A percentile compares a stretch with the other conserved stretches of the same genome.
These are phyloP conservation scores for Saturnispora kantuleensis DNA, from an alignment of 805 yeast genomes.

Conservation along the genomic window DNA sequence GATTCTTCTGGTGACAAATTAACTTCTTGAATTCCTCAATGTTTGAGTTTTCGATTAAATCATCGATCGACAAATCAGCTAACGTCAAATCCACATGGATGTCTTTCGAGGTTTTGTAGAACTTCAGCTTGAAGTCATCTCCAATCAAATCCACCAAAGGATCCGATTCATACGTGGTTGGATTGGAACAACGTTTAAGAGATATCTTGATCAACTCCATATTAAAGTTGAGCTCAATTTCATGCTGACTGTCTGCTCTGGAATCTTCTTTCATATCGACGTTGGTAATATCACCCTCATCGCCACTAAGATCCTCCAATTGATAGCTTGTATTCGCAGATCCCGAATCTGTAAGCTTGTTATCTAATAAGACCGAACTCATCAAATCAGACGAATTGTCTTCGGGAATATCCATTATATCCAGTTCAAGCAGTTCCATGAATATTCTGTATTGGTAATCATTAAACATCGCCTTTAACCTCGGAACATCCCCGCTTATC, in stretches of 20 bases:
- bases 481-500: constrained; percentile 70
- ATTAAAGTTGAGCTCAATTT: constrained; percentile 62
- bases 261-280: neutral
- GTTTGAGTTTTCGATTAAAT: constrained; percentile 56
- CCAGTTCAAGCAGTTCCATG: constrained; percentile 63
- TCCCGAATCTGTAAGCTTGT: neutral
- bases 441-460: constrained; percentile 87
- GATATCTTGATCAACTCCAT: constrained; percentile 56
- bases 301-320: constrained; percentile 1
- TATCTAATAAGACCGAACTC: neutral
- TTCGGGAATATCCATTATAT: constrained; percentile 56
- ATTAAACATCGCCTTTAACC: constrained; percentile 59
- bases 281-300: neutral
- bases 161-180: constrained; percentile 48
- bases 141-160: constrained; percentile 67
- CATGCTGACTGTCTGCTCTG: constrained; percentile 36
- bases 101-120: constrained; percentile 47
- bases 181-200: constrained; percentile 58
- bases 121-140: constrained; percentile 49
- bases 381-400: constrained; percentile 12
- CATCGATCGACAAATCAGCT: constrained; percentile 60
- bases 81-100: constrained; percentile 60
- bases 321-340: neutral
- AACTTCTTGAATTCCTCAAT: constrained; percentile 57
- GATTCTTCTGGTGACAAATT: constrained; percentile 50